Evolutionary conservation across 2,329 filamentous ascomycete species (phyloP).

Genomic region (Cordyceps fumosorosea): DNA sequence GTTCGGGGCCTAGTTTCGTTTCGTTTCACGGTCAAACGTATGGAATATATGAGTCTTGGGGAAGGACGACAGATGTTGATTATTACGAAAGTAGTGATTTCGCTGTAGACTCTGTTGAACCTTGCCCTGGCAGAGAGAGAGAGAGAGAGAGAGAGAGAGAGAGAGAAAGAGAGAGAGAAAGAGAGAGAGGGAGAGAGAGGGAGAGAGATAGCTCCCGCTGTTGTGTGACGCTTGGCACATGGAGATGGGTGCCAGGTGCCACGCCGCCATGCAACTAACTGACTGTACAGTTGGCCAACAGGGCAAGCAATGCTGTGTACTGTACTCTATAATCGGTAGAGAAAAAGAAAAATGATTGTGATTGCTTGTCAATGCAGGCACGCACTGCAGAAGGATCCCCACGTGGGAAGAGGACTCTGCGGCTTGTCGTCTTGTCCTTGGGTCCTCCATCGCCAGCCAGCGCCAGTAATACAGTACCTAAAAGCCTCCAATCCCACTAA

Average conservation of each 20-base stretch:
- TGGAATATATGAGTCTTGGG: background rate
- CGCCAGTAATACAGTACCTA: too few relatives aligned
- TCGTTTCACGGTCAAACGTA: background rate
- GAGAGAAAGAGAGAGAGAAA: too few relatives aligned
- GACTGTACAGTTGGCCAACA: background rate
- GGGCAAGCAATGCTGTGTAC: background rate
- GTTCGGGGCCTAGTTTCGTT: background rate
- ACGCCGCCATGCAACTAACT: background rate
- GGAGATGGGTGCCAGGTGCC: background rate
- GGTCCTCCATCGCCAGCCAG: too few relatives aligned
- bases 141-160: too few relatives aligned
- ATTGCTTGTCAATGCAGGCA: constrained; percentile 2
- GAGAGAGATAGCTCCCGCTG: background rate
- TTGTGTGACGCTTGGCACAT: background rate
- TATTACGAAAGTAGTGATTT: too few relatives aligned
- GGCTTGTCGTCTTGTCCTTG: background rate
- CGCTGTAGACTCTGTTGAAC: too few relatives aligned
- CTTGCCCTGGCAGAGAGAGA: too few relatives aligned
- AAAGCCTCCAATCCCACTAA: too few relatives aligned
- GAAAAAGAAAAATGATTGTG: background rate
- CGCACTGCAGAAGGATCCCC: background rate
- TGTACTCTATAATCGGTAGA: background rate
- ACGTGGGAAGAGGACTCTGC: background rate
- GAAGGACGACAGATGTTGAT: too few relatives aligned
- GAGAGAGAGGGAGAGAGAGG: too few relatives aligned